Conservation (phyloP, 768 basidiomycete genomes). For the Coprinellus aureogranulatus region DNA sequence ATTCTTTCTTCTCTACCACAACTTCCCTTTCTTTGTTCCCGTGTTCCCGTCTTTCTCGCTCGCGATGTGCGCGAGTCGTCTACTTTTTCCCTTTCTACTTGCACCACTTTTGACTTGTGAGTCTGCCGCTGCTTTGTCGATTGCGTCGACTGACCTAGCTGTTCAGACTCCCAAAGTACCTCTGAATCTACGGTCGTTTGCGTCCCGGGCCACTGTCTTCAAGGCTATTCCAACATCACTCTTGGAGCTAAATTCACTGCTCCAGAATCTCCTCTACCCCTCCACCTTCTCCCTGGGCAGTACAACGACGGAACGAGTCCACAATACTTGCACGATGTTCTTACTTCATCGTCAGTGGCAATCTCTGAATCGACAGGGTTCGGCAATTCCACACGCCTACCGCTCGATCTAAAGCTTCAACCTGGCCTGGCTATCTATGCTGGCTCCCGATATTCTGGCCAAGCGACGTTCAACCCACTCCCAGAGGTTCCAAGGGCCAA, state of each 20-base stretch:
- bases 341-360: slow-evolving; percentile 63
- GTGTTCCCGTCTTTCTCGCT: slow-evolving; percentile 40
- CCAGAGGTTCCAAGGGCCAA: slow-evolving; percentile 49
- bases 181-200: slow-evolving; percentile 65
- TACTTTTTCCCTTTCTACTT: slow-evolving; percentile 5
- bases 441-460: slow-evolving; percentile 61
- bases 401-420: slow-evolving; percentile 63
- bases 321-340: slow-evolving; percentile 62
- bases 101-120: slow-evolving; percentile 5
- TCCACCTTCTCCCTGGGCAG: slow-evolving; percentile 74
- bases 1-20: slow-evolving; percentile 3
- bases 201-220: slow-evolving; percentile 85
- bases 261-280: slow-evolving; percentile 46
- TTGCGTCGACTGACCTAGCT: slow-evolving; percentile 17
- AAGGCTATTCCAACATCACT: slow-evolving; percentile 74
- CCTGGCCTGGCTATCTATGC: slow-evolving; percentile 71
- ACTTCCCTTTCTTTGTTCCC: slow-evolving; percentile 21
- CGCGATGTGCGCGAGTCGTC: slow-evolving; percentile 1
- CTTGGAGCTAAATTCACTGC: slow-evolving; percentile 67
- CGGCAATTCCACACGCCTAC: slow-evolving; percentile 55
- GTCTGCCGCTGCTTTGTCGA: neutral
- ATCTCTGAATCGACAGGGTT: slow-evolving; percentile 65
- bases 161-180: slow-evolving; percentile 45
- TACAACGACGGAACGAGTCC: slow-evolving; percentile 73
- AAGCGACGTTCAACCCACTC: slow-evolving; percentile 56